Evolutionary conservation across 2,329 filamentous ascomycete species (phyloP).

Genomic region (Daldinia sp.): DNA sequence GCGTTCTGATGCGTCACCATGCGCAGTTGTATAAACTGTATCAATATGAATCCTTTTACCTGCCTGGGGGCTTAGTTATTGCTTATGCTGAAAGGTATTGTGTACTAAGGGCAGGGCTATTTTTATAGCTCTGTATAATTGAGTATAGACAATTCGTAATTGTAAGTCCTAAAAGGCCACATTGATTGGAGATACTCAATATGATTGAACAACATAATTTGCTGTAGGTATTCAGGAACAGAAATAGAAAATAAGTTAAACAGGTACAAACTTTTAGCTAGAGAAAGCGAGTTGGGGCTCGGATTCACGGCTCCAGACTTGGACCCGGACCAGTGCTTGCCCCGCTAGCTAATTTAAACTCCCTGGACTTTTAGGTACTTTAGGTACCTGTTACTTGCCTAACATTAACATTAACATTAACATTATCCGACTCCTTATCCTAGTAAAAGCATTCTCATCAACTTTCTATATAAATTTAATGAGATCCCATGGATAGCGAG

Average conservation of each 20-base stretch:
- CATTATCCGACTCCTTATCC: neutral
- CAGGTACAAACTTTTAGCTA: neutral
- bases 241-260: neutral
- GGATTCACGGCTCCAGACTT: slow-evolving; percentile 1
- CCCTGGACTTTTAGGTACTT: neutral
- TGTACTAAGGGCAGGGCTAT: neutral
- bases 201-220: too few relatives aligned
- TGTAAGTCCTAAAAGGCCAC: too few relatives aligned
- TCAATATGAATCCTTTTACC: neutral
- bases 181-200: too few relatives aligned
- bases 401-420: neutral
- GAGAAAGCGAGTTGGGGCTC: neutral
- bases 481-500: slow-evolving; percentile 40
- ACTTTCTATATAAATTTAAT: slow-evolving; percentile 21
- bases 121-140: too few relatives aligned
- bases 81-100: neutral
- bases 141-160: too few relatives aligned
- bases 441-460: neutral
- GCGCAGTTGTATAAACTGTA: neutral
- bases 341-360: slow-evolving; percentile 15
- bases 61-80: neutral
- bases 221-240: too few relatives aligned
- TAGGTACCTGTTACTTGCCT: neutral
- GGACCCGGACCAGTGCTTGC: slow-evolving; percentile 1
- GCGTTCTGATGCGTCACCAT: neutral